Percentiles rank a stretch among this genome's conserved stretches.
Evolutionary conservation across 345 rosid species (phyloP).

Genomic region (Citrus maxima): DNA sequence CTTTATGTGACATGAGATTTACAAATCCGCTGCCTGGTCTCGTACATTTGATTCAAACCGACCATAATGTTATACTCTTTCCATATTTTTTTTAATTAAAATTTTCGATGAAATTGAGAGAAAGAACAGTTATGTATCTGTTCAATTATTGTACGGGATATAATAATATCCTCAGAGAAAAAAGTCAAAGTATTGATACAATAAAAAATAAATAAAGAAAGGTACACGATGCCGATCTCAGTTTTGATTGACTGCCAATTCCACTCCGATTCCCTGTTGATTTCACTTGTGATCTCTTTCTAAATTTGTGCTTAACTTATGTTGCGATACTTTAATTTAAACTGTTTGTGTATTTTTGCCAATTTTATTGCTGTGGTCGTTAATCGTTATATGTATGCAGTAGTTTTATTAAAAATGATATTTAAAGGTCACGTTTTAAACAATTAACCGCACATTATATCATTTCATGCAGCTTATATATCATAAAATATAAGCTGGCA

Average conservation of each 20-base stretch:
- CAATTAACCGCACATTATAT: background rate
- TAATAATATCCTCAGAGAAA: background rate
- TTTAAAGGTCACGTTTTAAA: background rate
- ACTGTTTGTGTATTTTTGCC: background rate
- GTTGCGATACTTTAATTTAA: background rate
- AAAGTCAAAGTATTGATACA: background rate
- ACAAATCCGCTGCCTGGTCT: background rate
- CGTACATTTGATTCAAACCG: background rate
- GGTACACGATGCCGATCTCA: background rate
- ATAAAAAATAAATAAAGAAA: background rate
- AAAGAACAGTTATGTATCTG: background rate
- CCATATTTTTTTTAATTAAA: background rate
- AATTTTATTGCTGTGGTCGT: background rate
- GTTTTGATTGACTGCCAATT: background rate
- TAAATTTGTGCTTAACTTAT: background rate
- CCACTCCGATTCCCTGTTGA: background rate
- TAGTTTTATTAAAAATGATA: too few species aligned
- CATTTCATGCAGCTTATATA: background rate
- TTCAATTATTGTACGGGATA: background rate
- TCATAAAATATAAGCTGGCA: too few species aligned
- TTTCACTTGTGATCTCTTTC: background rate
- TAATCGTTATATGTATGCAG: too few species aligned
- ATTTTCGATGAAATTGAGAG: background rate
- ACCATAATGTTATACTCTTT: background rate
- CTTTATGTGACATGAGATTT: too few species aligned